These are phyloP conservation scores for Dittrichia graveolens DNA, from an alignment of 129 eudicot species.

Conservation along the genomic window DNA sequence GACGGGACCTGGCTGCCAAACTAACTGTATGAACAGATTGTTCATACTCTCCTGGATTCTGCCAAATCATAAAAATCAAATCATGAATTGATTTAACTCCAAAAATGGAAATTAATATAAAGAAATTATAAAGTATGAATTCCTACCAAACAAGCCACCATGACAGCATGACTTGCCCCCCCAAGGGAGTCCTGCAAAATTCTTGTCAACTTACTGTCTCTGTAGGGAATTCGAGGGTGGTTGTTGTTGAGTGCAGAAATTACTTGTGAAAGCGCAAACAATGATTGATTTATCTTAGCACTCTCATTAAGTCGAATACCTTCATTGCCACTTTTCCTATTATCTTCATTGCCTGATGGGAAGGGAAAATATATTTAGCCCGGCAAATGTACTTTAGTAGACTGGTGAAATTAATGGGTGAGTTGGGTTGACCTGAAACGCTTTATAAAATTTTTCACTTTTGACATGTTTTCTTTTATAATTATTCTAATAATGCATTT, in stretches of 20 bases:
- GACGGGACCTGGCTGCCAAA: slow-evolving; percentile 92
- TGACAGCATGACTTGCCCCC: slow-evolving; percentile 80
- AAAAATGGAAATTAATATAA: neutral
- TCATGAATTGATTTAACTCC: neutral
- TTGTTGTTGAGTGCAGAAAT: slow-evolving; percentile 83
- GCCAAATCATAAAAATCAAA: slow-evolving; percentile 10
- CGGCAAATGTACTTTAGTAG: neutral
- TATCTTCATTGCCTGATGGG: slow-evolving; percentile 87
- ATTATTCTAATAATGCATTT: no score
- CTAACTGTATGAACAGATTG: slow-evolving; percentile 90
- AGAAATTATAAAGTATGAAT: neutral
- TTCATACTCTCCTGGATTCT: slow-evolving; percentile 98
- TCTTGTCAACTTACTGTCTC: slow-evolving; percentile 93
- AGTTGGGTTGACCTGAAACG: no score
- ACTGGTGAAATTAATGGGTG: neutral
- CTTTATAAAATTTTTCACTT: no score
- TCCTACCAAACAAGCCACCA: slow-evolving; percentile 94
- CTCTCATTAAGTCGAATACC: slow-evolving; percentile 92
- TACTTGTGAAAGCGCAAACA: slow-evolving; percentile 86
- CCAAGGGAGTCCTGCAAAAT: slow-evolving; percentile 96
- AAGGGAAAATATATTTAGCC: slow-evolving; percentile 2
- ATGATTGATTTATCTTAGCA: slow-evolving; percentile 85
- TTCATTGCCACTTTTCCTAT: slow-evolving; percentile 71
- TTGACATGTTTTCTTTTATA: no score
- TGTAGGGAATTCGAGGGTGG: slow-evolving; percentile 72